Conservation (phyloP, 129 eudicot species). For the Flaveria linearis region DNA sequence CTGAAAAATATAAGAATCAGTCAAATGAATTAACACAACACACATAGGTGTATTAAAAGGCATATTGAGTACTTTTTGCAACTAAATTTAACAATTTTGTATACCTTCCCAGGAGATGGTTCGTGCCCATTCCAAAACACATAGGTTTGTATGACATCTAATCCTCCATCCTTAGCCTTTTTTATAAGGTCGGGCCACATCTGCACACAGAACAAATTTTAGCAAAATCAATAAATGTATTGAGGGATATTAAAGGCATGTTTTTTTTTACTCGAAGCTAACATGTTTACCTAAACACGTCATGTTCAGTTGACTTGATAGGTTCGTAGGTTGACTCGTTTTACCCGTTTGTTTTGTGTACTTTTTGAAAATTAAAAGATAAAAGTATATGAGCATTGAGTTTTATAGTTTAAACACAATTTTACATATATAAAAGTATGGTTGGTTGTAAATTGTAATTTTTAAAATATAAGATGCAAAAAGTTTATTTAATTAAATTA, state of each 20-base stretch:
- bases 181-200: conserved; percentile 98
- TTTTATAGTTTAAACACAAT: not conserved
- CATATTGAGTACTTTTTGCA: not conserved
- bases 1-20: conserved; percentile 40
- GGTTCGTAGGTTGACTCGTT: no score
- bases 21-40: conserved; percentile 2
- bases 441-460: no score
- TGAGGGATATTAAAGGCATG: no score
- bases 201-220: conserved; percentile 37
- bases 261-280: no score
- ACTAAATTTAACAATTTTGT: conserved; percentile 17
- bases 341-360: not conserved
- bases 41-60: not conserved
- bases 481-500: no score
- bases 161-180: conserved; percentile 92
- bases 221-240: not conserved
- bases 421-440: no score
- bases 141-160: conserved; percentile 92
- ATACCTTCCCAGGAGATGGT: conserved; percentile 90
- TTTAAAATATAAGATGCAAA: no score
- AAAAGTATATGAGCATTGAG: not conserved
- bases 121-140: conserved; percentile 99
- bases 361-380: no score
- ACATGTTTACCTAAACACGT: no score
- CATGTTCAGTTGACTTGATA: not conserved